Base-by-base conservation (phyloP, 805 yeast genomes). In the Ogataea salicorniae region DNA sequence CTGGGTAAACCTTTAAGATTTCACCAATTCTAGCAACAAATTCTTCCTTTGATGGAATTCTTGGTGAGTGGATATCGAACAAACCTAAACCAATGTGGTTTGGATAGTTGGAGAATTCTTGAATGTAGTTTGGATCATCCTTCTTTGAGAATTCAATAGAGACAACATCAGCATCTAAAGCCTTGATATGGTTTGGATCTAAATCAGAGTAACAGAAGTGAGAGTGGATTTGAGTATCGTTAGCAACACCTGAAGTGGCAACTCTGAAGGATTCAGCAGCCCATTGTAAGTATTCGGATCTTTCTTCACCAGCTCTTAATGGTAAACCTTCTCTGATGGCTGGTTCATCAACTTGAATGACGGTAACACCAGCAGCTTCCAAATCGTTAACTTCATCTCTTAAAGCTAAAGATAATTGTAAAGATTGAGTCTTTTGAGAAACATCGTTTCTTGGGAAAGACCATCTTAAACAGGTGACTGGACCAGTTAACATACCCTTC, bases 401-500 rank as follows among this genome's bases (percentile, higher is more conserved):
- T 70, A 94, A 81, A 63, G 98, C 98, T 68, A 94, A 80, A 71
- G 95, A 95, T 70, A 94, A 85, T 82, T 94, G 99, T 72, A 87
- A 81, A 62, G 97, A 89, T 80, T 94, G 99, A 61, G 82, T 80
- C 79, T 87, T 81, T 77, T 87, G 91, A 55, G 95, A 78, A 61
- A 92, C 86, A 68, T 94, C 99, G 71, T 91, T 92, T 86, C 99
- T 89, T 80, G 99, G 99, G 97, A 94, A 94, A 64, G 99, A 94
- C 99, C 99, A 94, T 84, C 99, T 88, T 73, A 94, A 85, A 77
- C 95, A 89, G 70, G 99, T 94, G 66, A 94, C 94, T 72, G 99
- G 99, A 77, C 99, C 99, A 70, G 99, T 91, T 72, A 94, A 85
- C 99, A 94, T 94, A 88, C 99, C 99, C 83, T 94, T 94, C 83